A percentile compares a stretch with the other conserved stretches of the same genome.
Conservation (phyloP, 2,329 filamentous ascomycete species). For the Trichoderma asperellum region DNA sequence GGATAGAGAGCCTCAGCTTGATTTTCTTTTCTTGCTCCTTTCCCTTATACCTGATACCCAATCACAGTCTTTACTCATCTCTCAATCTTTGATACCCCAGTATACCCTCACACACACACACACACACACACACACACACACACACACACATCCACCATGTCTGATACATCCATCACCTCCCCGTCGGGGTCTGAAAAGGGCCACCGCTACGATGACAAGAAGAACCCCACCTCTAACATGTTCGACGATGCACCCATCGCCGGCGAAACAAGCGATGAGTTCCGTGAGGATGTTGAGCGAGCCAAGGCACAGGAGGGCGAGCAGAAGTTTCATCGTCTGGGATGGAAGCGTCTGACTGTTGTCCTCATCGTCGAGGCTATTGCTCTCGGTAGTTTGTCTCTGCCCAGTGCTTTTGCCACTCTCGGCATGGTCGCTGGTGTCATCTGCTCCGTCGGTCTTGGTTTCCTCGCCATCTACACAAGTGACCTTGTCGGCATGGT, state of each 20-base stretch:
- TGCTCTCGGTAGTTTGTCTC: conserved; percentile 56
- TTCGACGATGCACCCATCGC: conserved; percentile 36
- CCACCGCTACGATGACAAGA: conserved; percentile 29
- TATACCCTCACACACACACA: not conserved
- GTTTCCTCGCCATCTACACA: conserved; percentile 53
- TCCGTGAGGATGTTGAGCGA: conserved; percentile 54
- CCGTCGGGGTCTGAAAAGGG: conserved; percentile 25
- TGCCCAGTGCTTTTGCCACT: conserved; percentile 56
- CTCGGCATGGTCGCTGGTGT: conserved; percentile 58
- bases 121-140: not conserved
- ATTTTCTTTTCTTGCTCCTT: not conserved
- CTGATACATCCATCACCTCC: conserved; percentile 26
- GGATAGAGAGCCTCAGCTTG: not conserved
- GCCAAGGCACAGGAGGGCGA: conserved; percentile 51
- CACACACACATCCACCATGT: conserved; percentile 22
- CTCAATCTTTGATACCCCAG: not conserved
- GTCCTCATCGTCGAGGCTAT: conserved; percentile 62
- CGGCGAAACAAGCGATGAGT: conserved; percentile 46
- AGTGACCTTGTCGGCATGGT: conserved; percentile 53
- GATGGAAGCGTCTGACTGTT: conserved; percentile 60
- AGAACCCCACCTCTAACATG: conserved; percentile 29
- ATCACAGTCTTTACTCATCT: not conserved
- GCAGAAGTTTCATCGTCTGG: conserved; percentile 56
- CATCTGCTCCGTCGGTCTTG: conserved; percentile 48
- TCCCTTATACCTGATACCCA: not conserved